A percentile compares a stretch with the other conserved stretches of the same genome.
These are phyloP conservation scores for Fusarium nygamai DNA, from an alignment of 2,329 filamentous ascomycete species.

Conservation along the genomic window DNA sequence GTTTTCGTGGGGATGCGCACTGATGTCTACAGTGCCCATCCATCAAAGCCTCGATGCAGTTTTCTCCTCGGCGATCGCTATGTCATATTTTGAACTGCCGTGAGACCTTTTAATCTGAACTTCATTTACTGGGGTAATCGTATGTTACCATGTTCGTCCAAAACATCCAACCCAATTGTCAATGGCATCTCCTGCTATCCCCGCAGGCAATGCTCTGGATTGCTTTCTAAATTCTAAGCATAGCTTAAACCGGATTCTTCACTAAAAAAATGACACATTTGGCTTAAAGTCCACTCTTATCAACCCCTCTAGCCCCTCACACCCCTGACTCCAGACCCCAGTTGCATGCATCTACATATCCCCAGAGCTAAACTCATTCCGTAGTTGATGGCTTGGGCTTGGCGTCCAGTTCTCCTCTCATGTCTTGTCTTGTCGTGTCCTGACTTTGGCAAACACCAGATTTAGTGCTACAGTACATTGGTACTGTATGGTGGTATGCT, in stretches of 20 bases:
- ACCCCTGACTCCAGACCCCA: not conserved
- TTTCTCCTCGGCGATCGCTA: not conserved
- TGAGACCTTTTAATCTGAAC: not conserved
- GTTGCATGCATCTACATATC: not conserved
- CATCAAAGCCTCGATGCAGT: not conserved
- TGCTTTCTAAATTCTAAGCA: too few species aligned
- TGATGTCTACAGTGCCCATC: not conserved
- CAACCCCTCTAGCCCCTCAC: not conserved
- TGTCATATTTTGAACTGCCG: not conserved
- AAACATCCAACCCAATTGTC: not conserved
- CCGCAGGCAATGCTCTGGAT: not conserved
- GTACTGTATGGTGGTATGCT: not conserved
- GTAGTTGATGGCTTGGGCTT: not conserved
- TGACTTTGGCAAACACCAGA: too few species aligned
- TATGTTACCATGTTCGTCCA: too few species aligned
- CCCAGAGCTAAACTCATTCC: not conserved
- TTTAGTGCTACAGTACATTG: not conserved
- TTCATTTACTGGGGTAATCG: not conserved
- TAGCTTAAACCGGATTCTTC: not conserved
- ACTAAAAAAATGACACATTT: not conserved
- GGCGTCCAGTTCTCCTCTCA: not conserved
- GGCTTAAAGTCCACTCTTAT: not conserved
- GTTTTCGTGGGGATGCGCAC: not conserved
- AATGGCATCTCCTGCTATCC: too few species aligned
- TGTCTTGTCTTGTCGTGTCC: too few species aligned